These are phyloP conservation scores for Emergomyces pasteurianus DNA, from an alignment of 2,329 filamentous ascomycete species.

Conservation along the genomic window DNA sequence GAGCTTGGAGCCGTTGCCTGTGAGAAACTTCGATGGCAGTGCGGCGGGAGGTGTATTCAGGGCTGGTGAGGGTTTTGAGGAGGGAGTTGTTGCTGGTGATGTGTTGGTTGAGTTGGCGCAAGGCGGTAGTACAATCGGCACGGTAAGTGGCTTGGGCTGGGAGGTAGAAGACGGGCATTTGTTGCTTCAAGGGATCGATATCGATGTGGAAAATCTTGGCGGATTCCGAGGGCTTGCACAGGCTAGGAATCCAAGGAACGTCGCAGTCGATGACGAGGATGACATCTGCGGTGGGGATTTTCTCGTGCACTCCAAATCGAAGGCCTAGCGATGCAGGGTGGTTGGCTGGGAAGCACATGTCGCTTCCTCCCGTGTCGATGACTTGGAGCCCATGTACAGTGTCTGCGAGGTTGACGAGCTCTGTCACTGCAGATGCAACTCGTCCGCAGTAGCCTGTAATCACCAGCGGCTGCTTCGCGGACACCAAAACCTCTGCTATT, in stretches of 20 bases:
- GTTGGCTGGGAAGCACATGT: conserved; percentile 39
- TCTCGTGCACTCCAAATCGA: conserved; percentile 60
- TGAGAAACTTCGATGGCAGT: conserved; percentile 47
- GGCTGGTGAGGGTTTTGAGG: conserved; percentile 30
- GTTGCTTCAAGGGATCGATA: conserved; percentile 55
- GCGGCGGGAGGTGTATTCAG: conserved; percentile 37
- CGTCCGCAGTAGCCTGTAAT: conserved; percentile 42
- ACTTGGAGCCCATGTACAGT: conserved; percentile 38
- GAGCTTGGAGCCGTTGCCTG: conserved; percentile 45
- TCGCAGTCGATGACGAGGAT: conserved; percentile 83
- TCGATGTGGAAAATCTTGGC: conserved; percentile 55
- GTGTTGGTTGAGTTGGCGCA: conserved; percentile 57
- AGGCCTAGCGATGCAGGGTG: conserved; percentile 53
- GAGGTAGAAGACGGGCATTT: conserved; percentile 65
- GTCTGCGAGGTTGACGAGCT: conserved; percentile 37
- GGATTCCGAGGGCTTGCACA: conserved; percentile 45
- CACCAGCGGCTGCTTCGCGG: conserved; percentile 37
- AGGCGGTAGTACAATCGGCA: conserved; percentile 50
- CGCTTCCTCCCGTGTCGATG: conserved; percentile 41
- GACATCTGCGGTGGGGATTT: conserved; percentile 64
- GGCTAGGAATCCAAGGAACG: conserved; percentile 85
- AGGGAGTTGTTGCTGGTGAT: conserved; percentile 40
- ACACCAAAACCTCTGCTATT: conserved; percentile 33
- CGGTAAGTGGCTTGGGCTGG: conserved; percentile 53
- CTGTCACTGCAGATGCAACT: conserved; percentile 29